Percentiles rank a stretch among this genome's conserved stretches.
Conservation (phyloP, 2,329 filamentous ascomycete species). For the Pezicula neosporulosa region DNA sequence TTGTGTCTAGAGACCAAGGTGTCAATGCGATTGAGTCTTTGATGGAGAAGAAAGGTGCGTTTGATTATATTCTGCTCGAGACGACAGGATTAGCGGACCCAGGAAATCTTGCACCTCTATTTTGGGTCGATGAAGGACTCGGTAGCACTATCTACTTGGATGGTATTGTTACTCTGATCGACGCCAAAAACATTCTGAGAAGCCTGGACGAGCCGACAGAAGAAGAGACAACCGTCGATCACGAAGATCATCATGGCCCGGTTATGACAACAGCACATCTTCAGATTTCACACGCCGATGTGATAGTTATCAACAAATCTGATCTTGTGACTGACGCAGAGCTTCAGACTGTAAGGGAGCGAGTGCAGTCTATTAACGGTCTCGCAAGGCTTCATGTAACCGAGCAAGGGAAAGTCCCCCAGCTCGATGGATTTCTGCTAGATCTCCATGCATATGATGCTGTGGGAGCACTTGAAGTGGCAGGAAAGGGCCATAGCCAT, state of each 20-base stretch:
- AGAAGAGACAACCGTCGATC: constrained; percentile 47
- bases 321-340: constrained; percentile 74
- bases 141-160: constrained; percentile 95
- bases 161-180: constrained; percentile 92
- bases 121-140: constrained; percentile 96
- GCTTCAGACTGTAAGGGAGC: constrained; percentile 63
- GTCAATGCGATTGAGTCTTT: constrained; percentile 93
- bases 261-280: constrained; percentile 89
- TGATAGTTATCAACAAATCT: constrained; percentile 90
- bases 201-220: constrained; percentile 71
- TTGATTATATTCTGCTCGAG: constrained; percentile 96
- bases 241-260: constrained; percentile 52
- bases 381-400: constrained; percentile 83
- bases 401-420: constrained; percentile 72
- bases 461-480: constrained; percentile 69
- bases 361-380: constrained; percentile 84
- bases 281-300: constrained; percentile 95
- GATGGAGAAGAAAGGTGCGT: constrained; percentile 89
- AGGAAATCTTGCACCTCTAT: constrained; percentile 90
- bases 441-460: constrained; percentile 92
- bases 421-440: constrained; percentile 80
- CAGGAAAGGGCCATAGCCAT: constrained; percentile 80
- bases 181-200: constrained; percentile 86
- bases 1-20: constrained; percentile 67
- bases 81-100: constrained; percentile 95